A percentile compares a stretch with the other conserved stretches of the same genome.
Evolutionary conservation across 148 eudicot species (phyloP).

Genomic region (Nepenthes gracilis): DNA sequence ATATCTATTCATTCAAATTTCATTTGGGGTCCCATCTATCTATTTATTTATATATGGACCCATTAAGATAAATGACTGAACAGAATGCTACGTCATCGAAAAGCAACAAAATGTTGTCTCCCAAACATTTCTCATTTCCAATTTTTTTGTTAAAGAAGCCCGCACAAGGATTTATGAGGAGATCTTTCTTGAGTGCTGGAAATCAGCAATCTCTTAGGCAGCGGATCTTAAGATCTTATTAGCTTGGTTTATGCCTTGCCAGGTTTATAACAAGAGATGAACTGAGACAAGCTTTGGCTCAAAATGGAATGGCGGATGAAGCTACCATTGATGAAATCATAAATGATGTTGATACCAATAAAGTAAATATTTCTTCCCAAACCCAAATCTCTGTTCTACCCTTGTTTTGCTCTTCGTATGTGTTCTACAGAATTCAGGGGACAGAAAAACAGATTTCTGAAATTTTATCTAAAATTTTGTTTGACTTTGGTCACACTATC

Average conservation of each 20-base stretch:
- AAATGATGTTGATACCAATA: constrained; percentile 76
- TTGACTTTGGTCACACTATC: too few relatives aligned
- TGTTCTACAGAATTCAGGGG: background rate
- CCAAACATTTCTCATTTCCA: too few relatives aligned
- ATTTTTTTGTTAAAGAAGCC: too few relatives aligned
- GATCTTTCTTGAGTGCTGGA: background rate
- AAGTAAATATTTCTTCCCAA: constrained; percentile 19
- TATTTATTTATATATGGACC: background rate
- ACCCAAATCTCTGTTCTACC: background rate
- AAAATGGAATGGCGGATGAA: constrained; percentile 84
- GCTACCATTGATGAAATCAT: constrained; percentile 80
- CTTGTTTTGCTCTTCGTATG: background rate
- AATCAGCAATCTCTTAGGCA: background rate
- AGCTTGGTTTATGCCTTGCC: background rate
- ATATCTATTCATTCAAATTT: background rate
- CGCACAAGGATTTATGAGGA: too few relatives aligned
- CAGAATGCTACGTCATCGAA: too few relatives aligned
- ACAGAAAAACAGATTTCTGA: too few relatives aligned
- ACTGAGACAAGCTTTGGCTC: constrained; percentile 58
- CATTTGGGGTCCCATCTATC: background rate
- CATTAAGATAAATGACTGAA: too few relatives aligned
- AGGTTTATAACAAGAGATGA: constrained; percentile 87
- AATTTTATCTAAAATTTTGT: too few relatives aligned
- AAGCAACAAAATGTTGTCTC: too few relatives aligned
- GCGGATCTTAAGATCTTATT: background rate